Percentiles rank a stretch among this genome's conserved stretches.
Conservation (phyloP, 129 eudicot genomes). For the Helianthus annuus region HanXRQr2.0-SUNRISE NC_035443.2:57486309-57486808, state of each 20-base stretch:
- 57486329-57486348: slow-evolving; percentile 20
- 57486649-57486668: slow-evolving; percentile 5
- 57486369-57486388: slow-evolving; percentile 30
- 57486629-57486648: not conserved
- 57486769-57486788: not conserved
- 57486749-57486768: not conserved
- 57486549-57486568: slow-evolving; percentile 10
- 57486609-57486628: slow-evolving; percentile 1
- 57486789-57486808: not conserved
- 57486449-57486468: slow-evolving; percentile 27
- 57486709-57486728: not conserved
- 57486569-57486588: not conserved
- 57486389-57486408: slow-evolving; percentile 16
- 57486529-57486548: slow-evolving; percentile 14
- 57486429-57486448: not conserved
- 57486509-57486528: slow-evolving; percentile 25
- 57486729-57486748: not conserved
- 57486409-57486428: slow-evolving; percentile 25
- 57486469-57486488: not conserved
- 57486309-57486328: slow-evolving; percentile 5
- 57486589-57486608: not conserved
- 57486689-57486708: slow-evolving; percentile 12
- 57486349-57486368: slow-evolving; percentile 25
- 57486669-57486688: slow-evolving; percentile 11
- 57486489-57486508: slow-evolving; percentile 28